Percentiles rank a stretch among this genome's conserved stretches.
These are phyloP conservation scores for Crithidia sp. DNA, from an alignment of 208 protist genomes.

Conservation along the genomic window DNA sequence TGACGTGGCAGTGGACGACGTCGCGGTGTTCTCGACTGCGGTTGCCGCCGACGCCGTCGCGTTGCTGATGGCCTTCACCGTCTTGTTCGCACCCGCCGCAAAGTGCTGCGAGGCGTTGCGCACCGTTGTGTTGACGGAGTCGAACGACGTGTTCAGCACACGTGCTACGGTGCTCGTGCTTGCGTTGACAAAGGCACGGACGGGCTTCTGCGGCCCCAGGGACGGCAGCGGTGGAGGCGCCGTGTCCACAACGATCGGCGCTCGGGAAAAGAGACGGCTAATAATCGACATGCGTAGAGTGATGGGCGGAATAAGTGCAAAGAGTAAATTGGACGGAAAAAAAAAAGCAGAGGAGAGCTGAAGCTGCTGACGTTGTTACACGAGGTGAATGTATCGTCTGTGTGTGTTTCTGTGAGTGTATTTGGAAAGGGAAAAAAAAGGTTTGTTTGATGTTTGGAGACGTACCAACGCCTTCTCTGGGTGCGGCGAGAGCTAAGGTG, in stretches of 20 bases:
- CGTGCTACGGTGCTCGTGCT: neutral
- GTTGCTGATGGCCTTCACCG: neutral
- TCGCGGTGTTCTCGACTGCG: neutral
- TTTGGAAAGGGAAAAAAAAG: no score
- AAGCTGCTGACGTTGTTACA: no score
- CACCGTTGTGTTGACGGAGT: constrained; percentile 1
- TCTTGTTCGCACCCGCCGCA: neutral
- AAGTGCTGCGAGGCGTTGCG: neutral
- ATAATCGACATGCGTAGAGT: neutral
- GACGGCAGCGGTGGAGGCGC: neutral
- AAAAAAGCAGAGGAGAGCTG: neutral
- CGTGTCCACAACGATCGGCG: constrained; percentile 1
- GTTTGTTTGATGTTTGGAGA: no score
- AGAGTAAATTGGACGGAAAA: neutral
- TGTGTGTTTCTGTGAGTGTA: no score
- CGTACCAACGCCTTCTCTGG: no score
- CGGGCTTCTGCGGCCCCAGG: neutral
- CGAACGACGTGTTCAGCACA: neutral
- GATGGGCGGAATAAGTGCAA: no score
- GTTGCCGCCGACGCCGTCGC: neutral
- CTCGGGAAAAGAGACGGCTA: neutral
- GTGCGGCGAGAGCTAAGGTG: no score
- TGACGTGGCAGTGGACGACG: neutral
- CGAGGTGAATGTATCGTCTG: no score
- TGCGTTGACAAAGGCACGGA: neutral